Base-by-base conservation (phyloP, 371 early-diverging fungal genomes). In the Syncephalastrum sp. region DNA sequence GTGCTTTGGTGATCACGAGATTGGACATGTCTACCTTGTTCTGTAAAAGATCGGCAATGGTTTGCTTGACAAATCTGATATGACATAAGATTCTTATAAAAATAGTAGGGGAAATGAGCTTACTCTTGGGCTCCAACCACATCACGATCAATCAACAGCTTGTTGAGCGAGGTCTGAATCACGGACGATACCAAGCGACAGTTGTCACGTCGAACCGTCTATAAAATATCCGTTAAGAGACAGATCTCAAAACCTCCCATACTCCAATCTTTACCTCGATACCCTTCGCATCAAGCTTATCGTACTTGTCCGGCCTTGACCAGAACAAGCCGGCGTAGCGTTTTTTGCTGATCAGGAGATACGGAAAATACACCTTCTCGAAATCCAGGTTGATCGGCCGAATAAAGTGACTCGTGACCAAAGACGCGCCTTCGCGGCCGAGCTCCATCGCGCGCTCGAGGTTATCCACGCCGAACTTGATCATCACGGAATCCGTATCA, bases 401-500 rank as follows among this genome's bases (percentile, higher is more conserved):
- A 21, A 94, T 74, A 65, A 99, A 99, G 59, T 88, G 78, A 10
- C 68, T 65, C 1, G 99, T 94, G 0, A 99, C 96, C 54, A 83
- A 74, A 17, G 83, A 82, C 1, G 99, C 96, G 0, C 96, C 98
- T 68, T 94, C 90, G 47, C 75, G 67, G 3, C 86, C 86, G 3
- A 97, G 74, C 27, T 81, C 70, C 99, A 98, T 97, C 1, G 95
- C 89, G 14, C 95, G 91, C 23, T 77, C 86, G 19, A 99, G 76
- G 52, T 77, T 79, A 42, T 81, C 70, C 12, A 85, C 89, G 25
- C 95, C 94, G 83, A 99, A 98, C 54, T 96, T 95, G 53, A 99
- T 95, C 99, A 99, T 99, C 24, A 99, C 99, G 3, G 99, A 99
- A 82, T 99, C 99, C 0, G 99, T 99, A 72, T 99, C 99, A 50